Evolutionary conservation across 2,329 filamentous ascomycete species (phyloP), one percentile per base, ranked within the genome.

Genomic region (Coniosporium uncinatum): DNA sequence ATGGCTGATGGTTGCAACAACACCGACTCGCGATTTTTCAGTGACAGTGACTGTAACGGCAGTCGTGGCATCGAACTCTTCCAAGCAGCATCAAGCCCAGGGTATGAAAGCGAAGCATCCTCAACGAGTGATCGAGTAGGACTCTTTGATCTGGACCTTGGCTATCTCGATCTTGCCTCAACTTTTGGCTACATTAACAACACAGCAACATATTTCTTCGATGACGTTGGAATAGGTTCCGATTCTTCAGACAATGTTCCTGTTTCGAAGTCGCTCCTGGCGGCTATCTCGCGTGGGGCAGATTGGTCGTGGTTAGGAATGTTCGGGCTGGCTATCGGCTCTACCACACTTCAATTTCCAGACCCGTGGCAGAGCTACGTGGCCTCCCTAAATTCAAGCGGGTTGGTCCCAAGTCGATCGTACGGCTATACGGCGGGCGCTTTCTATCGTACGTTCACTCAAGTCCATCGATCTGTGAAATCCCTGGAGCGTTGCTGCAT

Each of bases 321-420:
- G 13, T 58, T 73, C 31, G 70, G 69, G n/a, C 38, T 73, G 43
- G 67, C 71, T 43, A 63, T 67, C 3, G 70, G 71, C 47, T 61
- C 69, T 1, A 70, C 69, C 16, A 75, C 75, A 48, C 71, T 73
- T 50, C 64, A 53, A 56, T 74, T 43, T 65, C 75, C 49, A 65
- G 75, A 52, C 61, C 76, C 43, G 53, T 81, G 53, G 63, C 75
- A 49, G 61, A 81, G 53, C 63, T 83, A 63, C 47, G 63, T 72
- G 55, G 60, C 59, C 2, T 48, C 52, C 39, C 75, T 85, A 34
- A 74, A 80, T 53, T 60, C 71, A 11, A 69, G 74, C 42, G 75
- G 75, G 6, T 66, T 63, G 43, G 46, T 53, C 13, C 48, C 48
- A 8, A 49, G 48, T 34, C 33, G 35, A 22, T 52, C 50, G 2